Conservation (phyloP, 2,329 filamentous ascomycete species). For the Cytospora chrysosperma region DNA sequence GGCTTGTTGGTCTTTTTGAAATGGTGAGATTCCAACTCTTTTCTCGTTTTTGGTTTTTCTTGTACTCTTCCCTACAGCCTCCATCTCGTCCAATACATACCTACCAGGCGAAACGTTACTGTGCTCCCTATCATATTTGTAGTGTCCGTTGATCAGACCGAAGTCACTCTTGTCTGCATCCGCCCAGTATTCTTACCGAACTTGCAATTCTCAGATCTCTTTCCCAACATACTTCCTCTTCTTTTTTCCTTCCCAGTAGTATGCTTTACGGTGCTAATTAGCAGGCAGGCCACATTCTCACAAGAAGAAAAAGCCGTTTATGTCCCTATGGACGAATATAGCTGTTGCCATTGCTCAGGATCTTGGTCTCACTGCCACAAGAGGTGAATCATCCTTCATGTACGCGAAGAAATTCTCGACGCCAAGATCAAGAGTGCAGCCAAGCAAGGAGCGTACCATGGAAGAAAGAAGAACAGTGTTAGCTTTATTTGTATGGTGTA, state of each 20-base stretch:
- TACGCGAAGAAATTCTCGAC: slow-evolving; percentile 34
- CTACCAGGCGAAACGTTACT: too few relatives aligned
- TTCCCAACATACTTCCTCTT: neutral
- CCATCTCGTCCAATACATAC: neutral
- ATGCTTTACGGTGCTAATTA: slow-evolving; percentile 7
- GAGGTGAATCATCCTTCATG: slow-evolving; percentile 34
- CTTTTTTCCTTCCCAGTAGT: neutral
- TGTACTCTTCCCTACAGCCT: neutral
- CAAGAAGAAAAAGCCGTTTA: slow-evolving; percentile 42
- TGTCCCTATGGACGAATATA: slow-evolving; percentile 44
- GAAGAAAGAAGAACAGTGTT: slow-evolving; percentile 52
- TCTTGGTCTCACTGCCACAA: slow-evolving; percentile 42
- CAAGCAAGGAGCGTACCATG: slow-evolving; percentile 39
- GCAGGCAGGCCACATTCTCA: slow-evolving; percentile 39
- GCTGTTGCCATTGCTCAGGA: slow-evolving; percentile 46
- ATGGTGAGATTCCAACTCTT: slow-evolving; percentile 43
- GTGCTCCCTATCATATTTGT: too few relatives aligned
- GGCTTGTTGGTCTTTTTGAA: slow-evolving; percentile 46
- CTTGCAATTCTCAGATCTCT: neutral
- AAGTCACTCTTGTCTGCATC: too few relatives aligned
- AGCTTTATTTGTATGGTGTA: slow-evolving; percentile 45
- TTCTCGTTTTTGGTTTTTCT: too few relatives aligned
- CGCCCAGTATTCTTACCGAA: neutral
- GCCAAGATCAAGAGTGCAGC: slow-evolving; percentile 16
- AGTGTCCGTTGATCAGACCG: too few relatives aligned